A percentile compares a stretch with the other conserved stretches of the same genome.
phyloP scores from a whole-genome alignment of 805 yeast species.

The Zygotorulaspora chibaensis region DNA sequence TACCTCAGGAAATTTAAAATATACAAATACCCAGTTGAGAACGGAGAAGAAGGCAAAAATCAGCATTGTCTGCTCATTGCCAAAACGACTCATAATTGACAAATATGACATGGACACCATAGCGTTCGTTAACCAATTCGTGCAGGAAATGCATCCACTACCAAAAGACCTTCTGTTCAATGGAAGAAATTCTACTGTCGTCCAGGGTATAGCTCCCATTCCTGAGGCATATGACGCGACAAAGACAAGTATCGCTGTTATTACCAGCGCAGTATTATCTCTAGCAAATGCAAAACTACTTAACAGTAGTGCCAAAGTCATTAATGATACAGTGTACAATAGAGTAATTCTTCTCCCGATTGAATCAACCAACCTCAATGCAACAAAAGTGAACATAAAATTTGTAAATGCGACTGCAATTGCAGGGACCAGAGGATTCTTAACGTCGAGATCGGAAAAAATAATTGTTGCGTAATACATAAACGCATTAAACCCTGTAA shows the following conservation, averaged over 20 bases:
- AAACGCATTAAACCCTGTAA: conserved; percentile 59
- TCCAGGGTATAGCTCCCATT: conserved; percentile 45
- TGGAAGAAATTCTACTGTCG: conserved; percentile 43
- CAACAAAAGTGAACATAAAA: conserved; percentile 51
- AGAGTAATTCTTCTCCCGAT: conserved; percentile 47
- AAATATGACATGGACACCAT: conserved; percentile 37
- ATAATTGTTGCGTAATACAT: conserved; percentile 60
- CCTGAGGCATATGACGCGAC: conserved; percentile 44
- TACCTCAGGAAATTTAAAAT: conserved; percentile 42
- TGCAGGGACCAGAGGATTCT: conserved; percentile 53
- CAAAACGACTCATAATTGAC: conserved; percentile 30
- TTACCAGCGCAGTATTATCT: conserved; percentile 19
- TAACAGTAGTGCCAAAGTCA: conserved; percentile 36
- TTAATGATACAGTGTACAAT: conserved; percentile 40
- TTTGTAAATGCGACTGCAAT: conserved; percentile 52
- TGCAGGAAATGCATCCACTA: conserved; percentile 40
- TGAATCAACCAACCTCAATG: conserved; percentile 46
- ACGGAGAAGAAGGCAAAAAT: conserved; percentile 35
- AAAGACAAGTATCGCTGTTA: conserved; percentile 34
- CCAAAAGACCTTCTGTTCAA: conserved; percentile 41
- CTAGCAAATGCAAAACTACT: conserved; percentile 32
- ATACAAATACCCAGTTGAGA: conserved; percentile 40
- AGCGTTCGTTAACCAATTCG: conserved; percentile 41
- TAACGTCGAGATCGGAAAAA: conserved; percentile 47
- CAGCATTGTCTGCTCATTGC: conserved; percentile 34